Conservation (phyloP, 257 asterid species). For the Osmanthus fragrans region DNA sequence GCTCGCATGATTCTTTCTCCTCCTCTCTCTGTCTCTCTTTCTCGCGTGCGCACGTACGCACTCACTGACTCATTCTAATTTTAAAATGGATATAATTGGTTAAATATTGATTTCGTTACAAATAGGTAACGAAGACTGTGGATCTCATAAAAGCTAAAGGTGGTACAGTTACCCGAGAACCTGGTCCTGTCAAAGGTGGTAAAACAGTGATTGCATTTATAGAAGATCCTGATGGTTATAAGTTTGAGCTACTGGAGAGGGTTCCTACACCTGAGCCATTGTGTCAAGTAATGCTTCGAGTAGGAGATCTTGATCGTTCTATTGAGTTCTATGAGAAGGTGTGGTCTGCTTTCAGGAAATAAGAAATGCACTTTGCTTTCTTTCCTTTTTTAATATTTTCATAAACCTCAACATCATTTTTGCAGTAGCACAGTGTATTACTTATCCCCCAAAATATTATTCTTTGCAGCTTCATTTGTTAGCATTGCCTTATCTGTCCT, state of each 20-base stretch:
- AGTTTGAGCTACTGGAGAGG: slow-evolving; percentile 94
- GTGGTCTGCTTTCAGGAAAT: slow-evolving; percentile 16
- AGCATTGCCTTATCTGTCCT: neutral
- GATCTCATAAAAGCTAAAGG: slow-evolving; percentile 94
- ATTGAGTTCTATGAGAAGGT: slow-evolving; percentile 91
- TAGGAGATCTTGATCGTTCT: slow-evolving; percentile 93
- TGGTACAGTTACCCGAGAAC: slow-evolving; percentile 93
- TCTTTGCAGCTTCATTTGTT: neutral
- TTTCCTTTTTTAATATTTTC: neutral
- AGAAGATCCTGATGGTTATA: slow-evolving; percentile 98
- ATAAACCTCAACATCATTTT: slow-evolving; percentile 13
- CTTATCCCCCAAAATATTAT: neutral
- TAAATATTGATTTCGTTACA: slow-evolving; percentile 3
- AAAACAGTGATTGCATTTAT: slow-evolving; percentile 88
- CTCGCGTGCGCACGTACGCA: neutral
- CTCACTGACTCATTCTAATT: neutral
- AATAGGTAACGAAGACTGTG: slow-evolving; percentile 82
- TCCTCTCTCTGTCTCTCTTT: neutral
- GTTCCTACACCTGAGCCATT: slow-evolving; percentile 96
- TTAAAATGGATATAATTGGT: neutral
- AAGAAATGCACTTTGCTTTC: neutral
- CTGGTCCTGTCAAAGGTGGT: slow-evolving; percentile 98
- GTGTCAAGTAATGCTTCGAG: slow-evolving; percentile 99
- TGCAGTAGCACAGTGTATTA: neutral
- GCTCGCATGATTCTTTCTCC: neutral